Evolutionary conservation across 257 asterid genomes (phyloP).

Genomic region (Jacaranda mimosifolia): DNA sequence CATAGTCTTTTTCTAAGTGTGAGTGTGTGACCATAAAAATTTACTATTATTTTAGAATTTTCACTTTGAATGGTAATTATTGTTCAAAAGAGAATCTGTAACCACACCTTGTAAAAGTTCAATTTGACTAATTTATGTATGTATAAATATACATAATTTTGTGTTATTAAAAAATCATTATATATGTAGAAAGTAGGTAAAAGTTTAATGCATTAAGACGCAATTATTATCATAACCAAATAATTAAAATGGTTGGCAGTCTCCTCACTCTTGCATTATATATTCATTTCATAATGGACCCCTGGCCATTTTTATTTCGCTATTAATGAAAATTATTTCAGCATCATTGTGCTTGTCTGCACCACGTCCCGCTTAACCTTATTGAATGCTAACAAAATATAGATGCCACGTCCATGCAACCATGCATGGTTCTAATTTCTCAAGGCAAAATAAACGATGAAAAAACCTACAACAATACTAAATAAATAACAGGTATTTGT

Average conservation of each 20-base stretch:
- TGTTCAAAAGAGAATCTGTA: no score
- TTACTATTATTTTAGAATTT: no score
- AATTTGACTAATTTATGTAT: no score
- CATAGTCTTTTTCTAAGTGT: no score
- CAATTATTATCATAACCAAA: conserved; percentile 18
- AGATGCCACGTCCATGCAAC: conserved; percentile 29
- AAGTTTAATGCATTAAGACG: conserved; percentile 4
- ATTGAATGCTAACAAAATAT: neutral
- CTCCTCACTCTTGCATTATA: neutral
- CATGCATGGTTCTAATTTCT: neutral
- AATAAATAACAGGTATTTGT: no score
- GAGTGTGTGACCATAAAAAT: no score
- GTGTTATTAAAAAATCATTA: neutral
- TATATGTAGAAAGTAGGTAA: neutral
- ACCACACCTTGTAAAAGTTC: no score
- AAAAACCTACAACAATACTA: neutral
- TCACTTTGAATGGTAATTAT: no score
- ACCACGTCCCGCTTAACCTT: conserved; percentile 12
- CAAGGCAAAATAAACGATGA: neutral
- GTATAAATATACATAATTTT: no score
- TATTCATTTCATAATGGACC: conserved; percentile 4
- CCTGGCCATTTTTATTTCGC: conserved; percentile 7
- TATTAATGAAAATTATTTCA: conserved; percentile 16
- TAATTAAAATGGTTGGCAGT: conserved; percentile 13
- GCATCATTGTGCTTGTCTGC: neutral